Conservation (phyloP, 1,284 basidiomycete species). For the Boletellus sp. region DNA sequence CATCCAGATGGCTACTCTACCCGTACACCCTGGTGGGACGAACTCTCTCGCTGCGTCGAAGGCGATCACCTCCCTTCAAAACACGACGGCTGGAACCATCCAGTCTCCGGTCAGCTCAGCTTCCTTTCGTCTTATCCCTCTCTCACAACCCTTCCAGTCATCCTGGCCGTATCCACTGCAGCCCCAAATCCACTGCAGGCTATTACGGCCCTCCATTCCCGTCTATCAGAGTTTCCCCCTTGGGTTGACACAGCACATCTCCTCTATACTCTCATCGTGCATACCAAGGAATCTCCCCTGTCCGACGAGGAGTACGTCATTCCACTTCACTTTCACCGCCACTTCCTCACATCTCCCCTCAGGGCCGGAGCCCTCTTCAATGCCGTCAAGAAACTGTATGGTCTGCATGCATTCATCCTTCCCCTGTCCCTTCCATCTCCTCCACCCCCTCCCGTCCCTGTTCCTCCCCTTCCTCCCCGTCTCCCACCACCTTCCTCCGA, state of each 20-base stretch:
- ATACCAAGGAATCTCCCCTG: slow-evolving; percentile 63
- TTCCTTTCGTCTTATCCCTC: slow-evolving; percentile 1
- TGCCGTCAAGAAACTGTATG: slow-evolving; percentile 80
- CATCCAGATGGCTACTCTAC: slow-evolving; percentile 38
- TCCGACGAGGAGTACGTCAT: slow-evolving; percentile 72
- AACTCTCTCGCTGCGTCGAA: slow-evolving; percentile 68
- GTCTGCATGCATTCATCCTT: slow-evolving; percentile 69
- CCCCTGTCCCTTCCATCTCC: slow-evolving; percentile 57
- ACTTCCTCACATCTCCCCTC: slow-evolving; percentile 11
- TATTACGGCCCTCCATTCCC: slow-evolving; percentile 64
- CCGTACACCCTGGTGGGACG: slow-evolving; percentile 80
- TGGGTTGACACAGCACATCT: slow-evolving; percentile 74
- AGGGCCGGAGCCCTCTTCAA: slow-evolving; percentile 76
- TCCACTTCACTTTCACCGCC: not conserved
- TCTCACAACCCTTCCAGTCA: slow-evolving; percentile 44
- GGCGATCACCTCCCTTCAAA: slow-evolving; percentile 69
- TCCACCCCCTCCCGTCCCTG: slow-evolving; percentile 59
- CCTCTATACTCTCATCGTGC: slow-evolving; percentile 71
- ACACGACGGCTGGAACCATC: slow-evolving; percentile 79
- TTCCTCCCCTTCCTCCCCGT: slow-evolving; percentile 61
- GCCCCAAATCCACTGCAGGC: slow-evolving; percentile 75
- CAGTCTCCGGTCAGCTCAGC: slow-evolving; percentile 59
- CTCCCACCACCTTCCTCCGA: slow-evolving; percentile 52
- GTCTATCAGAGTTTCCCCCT: slow-evolving; percentile 60
- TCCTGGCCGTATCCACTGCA: slow-evolving; percentile 73